Percentiles rank a stretch among this genome's conserved stretches.
phyloP scores from a whole-genome alignment of 306 rosid species.

The Gynostemma pentaphyllum region DNA sequence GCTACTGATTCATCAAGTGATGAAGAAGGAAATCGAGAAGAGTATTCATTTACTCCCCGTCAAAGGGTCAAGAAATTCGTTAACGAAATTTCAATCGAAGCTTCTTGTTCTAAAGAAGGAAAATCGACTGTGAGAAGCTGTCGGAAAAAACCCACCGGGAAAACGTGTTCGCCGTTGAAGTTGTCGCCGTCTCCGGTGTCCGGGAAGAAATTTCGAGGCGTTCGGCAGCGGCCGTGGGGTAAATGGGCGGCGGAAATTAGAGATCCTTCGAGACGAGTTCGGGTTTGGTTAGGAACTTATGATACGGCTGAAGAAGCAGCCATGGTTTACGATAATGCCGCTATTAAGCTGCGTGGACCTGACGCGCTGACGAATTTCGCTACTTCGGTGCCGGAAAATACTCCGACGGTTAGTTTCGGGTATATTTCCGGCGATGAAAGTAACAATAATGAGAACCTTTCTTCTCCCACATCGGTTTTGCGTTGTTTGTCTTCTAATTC shows the following conservation, averaged over 20 bases:
- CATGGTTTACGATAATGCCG: conserved; percentile 83
- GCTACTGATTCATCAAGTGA: conserved; percentile 90
- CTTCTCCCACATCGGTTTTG: conserved; percentile 71
- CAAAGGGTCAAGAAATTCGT: conserved; percentile 41
- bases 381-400: conserved; percentile 21
- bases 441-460: conserved; percentile 17
- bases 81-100: conserved; percentile 49
- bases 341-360: conserved; percentile 79
- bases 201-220: conserved; percentile 70
- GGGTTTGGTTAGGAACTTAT: conserved; percentile 86
- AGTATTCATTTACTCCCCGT: background rate
- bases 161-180: conserved; percentile 1
- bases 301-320: conserved; percentile 96
- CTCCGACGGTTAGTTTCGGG: conserved; percentile 4
- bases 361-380: conserved; percentile 77
- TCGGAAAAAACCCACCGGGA: background rate
- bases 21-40: conserved; percentile 42
- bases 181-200: background rate
- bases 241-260: conserved; percentile 99
- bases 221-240: conserved; percentile 95
- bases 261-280: conserved; percentile 75
- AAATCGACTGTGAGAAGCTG: conserved; percentile 17
- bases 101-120: conserved; percentile 12
- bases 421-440: conserved; percentile 42
- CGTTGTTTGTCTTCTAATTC: conserved; percentile 33